These are phyloP conservation scores for Thalassiosira profunda DNA, from an alignment of 108 stramenopile genomes.

Conservation along the genomic window DNA sequence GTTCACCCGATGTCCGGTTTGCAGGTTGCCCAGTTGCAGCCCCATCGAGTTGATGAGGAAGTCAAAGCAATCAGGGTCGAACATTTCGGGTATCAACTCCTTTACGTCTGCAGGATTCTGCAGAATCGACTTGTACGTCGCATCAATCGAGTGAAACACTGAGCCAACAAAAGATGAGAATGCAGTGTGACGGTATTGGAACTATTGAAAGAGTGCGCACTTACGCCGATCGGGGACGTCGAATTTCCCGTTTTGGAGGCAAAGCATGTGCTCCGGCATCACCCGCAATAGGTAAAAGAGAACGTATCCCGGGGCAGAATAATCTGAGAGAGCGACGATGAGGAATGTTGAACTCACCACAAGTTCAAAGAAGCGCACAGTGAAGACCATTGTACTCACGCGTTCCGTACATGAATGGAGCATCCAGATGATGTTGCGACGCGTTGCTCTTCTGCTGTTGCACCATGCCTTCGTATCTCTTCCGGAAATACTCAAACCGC, in stretches of 20 bases:
- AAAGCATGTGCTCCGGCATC: slow-evolving; percentile 98
- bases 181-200: too few species aligned
- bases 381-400: too few species aligned
- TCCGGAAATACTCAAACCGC: slow-evolving; percentile 87
- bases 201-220: too few species aligned
- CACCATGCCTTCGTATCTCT: slow-evolving; percentile 82
- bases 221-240: slow-evolving; percentile 97
- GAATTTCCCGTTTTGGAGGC: slow-evolving; percentile 98
- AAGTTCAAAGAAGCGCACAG: too few species aligned
- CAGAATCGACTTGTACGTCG: slow-evolving; percentile 83
- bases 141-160: slow-evolving; percentile 87
- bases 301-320: slow-evolving; percentile 98
- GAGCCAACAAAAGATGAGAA: too few species aligned
- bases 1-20: slow-evolving; percentile 86
- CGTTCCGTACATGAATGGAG: slow-evolving; percentile 95
- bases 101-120: slow-evolving; percentile 97
- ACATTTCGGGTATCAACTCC: slow-evolving; percentile 98
- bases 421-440: slow-evolving; percentile 37
- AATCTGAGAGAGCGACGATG: too few species aligned
- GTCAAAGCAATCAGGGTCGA: slow-evolving; percentile 81
- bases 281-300: slow-evolving; percentile 95
- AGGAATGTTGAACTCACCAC: too few species aligned
- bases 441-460: slow-evolving; percentile 34
- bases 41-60: slow-evolving; percentile 93
- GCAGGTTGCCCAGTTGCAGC: slow-evolving; percentile 93